Conservation (phyloP, 352 stramenopile species). For the Phytophthora crassamura region DNA sequence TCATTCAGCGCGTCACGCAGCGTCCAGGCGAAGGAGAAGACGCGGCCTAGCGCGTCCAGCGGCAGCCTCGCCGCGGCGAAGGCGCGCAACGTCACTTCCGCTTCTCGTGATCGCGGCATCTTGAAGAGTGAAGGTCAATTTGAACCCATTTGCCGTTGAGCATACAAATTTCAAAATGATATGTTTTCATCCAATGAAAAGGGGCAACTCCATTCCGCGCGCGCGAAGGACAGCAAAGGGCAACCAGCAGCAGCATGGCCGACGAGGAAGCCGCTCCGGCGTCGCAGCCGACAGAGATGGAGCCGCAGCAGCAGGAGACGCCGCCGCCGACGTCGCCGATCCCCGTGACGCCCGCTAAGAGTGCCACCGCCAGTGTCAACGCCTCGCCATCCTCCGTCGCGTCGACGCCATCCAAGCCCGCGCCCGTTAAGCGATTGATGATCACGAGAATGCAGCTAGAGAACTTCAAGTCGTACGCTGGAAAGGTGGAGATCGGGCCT, state of each 20-base stretch:
- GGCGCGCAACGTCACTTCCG: conserved; percentile 14
- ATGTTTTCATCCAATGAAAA: background rate
- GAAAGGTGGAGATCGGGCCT: conserved; percentile 95
- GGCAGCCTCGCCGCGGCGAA: conserved; percentile 40
- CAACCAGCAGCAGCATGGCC: conserved; percentile 3
- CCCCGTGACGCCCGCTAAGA: background rate
- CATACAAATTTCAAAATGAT: too few relatives aligned
- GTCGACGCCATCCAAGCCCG: conserved; percentile 23
- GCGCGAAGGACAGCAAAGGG: background rate
- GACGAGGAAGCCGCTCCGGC: background rate
- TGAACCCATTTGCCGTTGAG: too few relatives aligned
- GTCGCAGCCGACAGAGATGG: conserved; percentile 2
- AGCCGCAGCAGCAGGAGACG: background rate
- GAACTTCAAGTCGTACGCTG: conserved; percentile 99
- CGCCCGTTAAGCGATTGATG: conserved; percentile 87
- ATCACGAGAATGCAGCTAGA: conserved; percentile 98
- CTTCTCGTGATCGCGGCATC: conserved; percentile 4
- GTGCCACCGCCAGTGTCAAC: background rate
- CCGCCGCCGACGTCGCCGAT: background rate
- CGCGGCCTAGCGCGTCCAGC: conserved; percentile 51
- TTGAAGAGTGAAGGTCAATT: conserved; percentile 1
- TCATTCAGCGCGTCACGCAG: conserved; percentile 40
- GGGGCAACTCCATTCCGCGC: conserved; percentile 18
- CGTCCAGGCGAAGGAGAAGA: conserved; percentile 55
- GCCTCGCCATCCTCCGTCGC: background rate